phyloP scores from a whole-genome alignment of 495 filamentous ascomycete genomes.

The Xylaria grammica region DNA sequence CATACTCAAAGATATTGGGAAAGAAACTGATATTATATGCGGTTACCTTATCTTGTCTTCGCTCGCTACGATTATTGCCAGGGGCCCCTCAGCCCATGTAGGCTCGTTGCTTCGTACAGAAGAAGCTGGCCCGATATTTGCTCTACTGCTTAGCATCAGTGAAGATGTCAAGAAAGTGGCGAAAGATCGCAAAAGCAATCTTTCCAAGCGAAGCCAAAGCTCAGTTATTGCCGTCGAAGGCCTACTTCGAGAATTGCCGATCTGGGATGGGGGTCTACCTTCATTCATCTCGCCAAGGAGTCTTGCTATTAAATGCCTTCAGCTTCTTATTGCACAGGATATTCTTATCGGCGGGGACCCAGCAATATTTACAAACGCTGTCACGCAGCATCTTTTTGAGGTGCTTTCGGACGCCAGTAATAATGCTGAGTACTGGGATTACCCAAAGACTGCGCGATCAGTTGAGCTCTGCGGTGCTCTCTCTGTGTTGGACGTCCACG shows the following conservation, averaged over 20 bases:
- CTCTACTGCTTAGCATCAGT: constrained; percentile 55
- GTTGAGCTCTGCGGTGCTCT: constrained; percentile 47
- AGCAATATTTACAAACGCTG: constrained; percentile 54
- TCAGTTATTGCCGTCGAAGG: constrained; percentile 58
- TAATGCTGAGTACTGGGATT: constrained; percentile 40
- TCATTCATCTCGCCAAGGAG: constrained; percentile 63
- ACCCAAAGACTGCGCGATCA: constrained; percentile 35
- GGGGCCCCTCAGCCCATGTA: constrained; percentile 54
- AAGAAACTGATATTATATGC: constrained; percentile 61
- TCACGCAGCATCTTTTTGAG: constrained; percentile 57
- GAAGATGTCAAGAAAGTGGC: constrained; percentile 59
- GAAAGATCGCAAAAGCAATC: constrained; percentile 69
- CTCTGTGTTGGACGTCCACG: constrained; percentile 49
- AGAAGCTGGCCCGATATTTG: constrained; percentile 56
- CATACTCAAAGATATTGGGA: constrained; percentile 61
- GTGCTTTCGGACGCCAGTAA: constrained; percentile 49
- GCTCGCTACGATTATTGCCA: constrained; percentile 60
- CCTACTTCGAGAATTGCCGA: constrained; percentile 51
- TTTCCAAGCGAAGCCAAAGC: constrained; percentile 66
- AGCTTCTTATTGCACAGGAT: constrained; percentile 60
- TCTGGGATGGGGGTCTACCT: constrained; percentile 63
- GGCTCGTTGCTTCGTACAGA: constrained; percentile 56
- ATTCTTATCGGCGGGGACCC: constrained; percentile 47
- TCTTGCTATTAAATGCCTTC: constrained; percentile 67
- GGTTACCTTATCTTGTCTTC: constrained; percentile 62